A percentile compares a stretch with the other conserved stretches of the same genome.
Evolutionary conservation across 2,329 filamentous ascomycete species (phyloP).

Genomic region (Cylindrodendrum hubeiense): DNA sequence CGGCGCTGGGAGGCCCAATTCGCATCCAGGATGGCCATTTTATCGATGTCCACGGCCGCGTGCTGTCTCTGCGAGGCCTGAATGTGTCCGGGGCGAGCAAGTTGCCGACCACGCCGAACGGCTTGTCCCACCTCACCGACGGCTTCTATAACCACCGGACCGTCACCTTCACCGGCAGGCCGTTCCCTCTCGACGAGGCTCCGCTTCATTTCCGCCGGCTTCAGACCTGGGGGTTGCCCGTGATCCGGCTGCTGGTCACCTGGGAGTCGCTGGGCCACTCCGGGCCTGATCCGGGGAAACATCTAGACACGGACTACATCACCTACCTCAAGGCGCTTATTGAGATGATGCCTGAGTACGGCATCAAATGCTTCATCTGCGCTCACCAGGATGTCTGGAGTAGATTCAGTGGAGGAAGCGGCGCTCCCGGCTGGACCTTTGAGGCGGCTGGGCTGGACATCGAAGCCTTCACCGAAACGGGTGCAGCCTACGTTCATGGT

Average conservation of each 20-base stretch:
- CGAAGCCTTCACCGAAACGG: slow-evolving; percentile 50
- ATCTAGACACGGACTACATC: slow-evolving; percentile 55
- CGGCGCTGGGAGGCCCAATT: slow-evolving; percentile 49
- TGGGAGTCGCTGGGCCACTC: slow-evolving; percentile 56
- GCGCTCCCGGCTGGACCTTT: slow-evolving; percentile 57
- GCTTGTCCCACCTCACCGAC: slow-evolving; percentile 54
- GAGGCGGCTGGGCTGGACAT: slow-evolving; percentile 55
- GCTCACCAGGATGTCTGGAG: slow-evolving; percentile 59
- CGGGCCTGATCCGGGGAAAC: slow-evolving; percentile 46
- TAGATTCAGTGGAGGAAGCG: slow-evolving; percentile 56
- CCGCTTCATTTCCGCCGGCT: slow-evolving; percentile 54
- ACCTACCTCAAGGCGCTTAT: slow-evolving; percentile 52
- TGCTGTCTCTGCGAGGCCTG: slow-evolving; percentile 55
- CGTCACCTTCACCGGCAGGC: slow-evolving; percentile 54
- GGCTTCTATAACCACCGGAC: slow-evolving; percentile 54
- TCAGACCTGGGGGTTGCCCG: slow-evolving; percentile 53
- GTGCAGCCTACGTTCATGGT: slow-evolving; percentile 51
- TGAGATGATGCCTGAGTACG: slow-evolving; percentile 52
- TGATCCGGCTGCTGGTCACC: slow-evolving; percentile 56
- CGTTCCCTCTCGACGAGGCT: slow-evolving; percentile 54
- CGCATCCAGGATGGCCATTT: slow-evolving; percentile 47
- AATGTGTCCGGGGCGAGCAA: slow-evolving; percentile 58
- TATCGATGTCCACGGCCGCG: slow-evolving; percentile 52
- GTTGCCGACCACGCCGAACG: slow-evolving; percentile 52
- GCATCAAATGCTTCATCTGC: slow-evolving; percentile 57